Evolutionary conservation across 139 green algal genomes (phyloP).

Genomic region (Desmodesmus armatus): DNA sequence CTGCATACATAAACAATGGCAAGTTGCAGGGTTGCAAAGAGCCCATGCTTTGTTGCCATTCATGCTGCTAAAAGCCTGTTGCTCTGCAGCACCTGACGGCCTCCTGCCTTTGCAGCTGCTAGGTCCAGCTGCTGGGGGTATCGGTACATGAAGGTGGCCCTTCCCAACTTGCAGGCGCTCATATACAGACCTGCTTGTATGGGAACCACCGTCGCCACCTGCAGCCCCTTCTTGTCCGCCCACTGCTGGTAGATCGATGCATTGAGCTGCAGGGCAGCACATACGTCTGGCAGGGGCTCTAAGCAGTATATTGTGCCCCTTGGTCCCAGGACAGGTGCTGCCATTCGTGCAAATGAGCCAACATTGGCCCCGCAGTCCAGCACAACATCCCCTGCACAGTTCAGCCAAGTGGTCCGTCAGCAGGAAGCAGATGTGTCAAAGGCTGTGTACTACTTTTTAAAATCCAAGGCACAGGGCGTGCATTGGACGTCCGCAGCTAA

Average conservation of each 20-base stretch:
- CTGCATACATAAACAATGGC: constrained; percentile 1
- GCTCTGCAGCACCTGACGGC: neutral
- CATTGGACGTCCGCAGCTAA: too few relatives aligned
- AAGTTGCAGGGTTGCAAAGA: neutral
- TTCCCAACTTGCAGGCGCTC: too few relatives aligned
- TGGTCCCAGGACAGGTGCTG: constrained; percentile 25
- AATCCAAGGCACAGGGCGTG: too few relatives aligned
- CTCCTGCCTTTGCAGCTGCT: neutral
- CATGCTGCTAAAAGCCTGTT: neutral
- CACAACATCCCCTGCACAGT: constrained; percentile 41
- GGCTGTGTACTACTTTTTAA: too few relatives aligned
- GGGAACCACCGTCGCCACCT: constrained; percentile 15
- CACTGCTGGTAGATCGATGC: constrained; percentile 28
- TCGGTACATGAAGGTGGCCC: neutral
- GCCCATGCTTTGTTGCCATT: too few relatives aligned
- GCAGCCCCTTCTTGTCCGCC: constrained; percentile 9
- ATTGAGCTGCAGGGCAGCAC: constrained; percentile 33
- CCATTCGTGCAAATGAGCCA: constrained; percentile 45
- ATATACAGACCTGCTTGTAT: constrained; percentile 40
- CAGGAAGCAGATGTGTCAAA: too few relatives aligned
- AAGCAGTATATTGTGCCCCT: constrained; percentile 15
- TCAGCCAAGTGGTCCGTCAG: neutral
- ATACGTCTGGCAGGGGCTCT: constrained; percentile 38
- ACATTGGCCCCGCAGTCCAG: constrained; percentile 48
- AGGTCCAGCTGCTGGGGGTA: neutral